These are phyloP conservation scores for Elsinoe ampelina DNA, from an alignment of 2,329 filamentous ascomycete species.

Conservation along the genomic window DNA sequence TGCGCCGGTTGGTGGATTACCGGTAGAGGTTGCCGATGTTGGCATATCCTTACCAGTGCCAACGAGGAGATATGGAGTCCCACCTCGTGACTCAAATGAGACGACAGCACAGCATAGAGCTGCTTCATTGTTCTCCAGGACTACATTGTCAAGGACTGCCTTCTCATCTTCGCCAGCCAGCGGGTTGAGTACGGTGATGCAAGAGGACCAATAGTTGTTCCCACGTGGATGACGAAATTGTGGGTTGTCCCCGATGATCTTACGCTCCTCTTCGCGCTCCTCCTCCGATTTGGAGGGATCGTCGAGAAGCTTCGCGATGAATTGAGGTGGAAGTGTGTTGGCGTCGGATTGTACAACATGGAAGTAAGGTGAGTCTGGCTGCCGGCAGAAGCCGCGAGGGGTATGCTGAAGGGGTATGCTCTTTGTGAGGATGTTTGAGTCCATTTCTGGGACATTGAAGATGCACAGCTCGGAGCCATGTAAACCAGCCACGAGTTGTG, in stretches of 20 bases:
- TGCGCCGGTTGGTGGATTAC: slow-evolving; percentile 47
- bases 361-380: slow-evolving; percentile 80
- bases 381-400: slow-evolving; percentile 74
- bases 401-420: slow-evolving; percentile 72
- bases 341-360: slow-evolving; percentile 93
- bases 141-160: slow-evolving; percentile 60
- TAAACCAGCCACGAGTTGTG: slow-evolving; percentile 88
- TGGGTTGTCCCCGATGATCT: slow-evolving; percentile 44
- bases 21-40: slow-evolving; percentile 15
- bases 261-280: slow-evolving; percentile 59
- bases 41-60: slow-evolving; percentile 84
- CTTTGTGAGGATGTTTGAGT: slow-evolving; percentile 17
- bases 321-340: slow-evolving; percentile 75
- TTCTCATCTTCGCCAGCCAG: slow-evolving; percentile 42
- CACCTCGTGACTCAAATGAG: slow-evolving; percentile 77
- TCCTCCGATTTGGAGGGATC: slow-evolving; percentile 50
- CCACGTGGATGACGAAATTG: slow-evolving; percentile 86
- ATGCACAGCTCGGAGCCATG: slow-evolving; percentile 45
- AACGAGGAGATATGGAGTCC: slow-evolving; percentile 84
- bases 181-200: slow-evolving; percentile 85
- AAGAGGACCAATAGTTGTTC: slow-evolving; percentile 86
- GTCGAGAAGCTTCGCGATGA: slow-evolving; percentile 62
- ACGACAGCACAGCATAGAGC: slow-evolving; percentile 79
- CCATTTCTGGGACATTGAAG: slow-evolving; percentile 17
- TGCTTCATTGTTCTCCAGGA: slow-evolving; percentile 82